Conservation (phyloP, 1,284 basidiomycete genomes). For the Tausonia pullulans region DNA sequence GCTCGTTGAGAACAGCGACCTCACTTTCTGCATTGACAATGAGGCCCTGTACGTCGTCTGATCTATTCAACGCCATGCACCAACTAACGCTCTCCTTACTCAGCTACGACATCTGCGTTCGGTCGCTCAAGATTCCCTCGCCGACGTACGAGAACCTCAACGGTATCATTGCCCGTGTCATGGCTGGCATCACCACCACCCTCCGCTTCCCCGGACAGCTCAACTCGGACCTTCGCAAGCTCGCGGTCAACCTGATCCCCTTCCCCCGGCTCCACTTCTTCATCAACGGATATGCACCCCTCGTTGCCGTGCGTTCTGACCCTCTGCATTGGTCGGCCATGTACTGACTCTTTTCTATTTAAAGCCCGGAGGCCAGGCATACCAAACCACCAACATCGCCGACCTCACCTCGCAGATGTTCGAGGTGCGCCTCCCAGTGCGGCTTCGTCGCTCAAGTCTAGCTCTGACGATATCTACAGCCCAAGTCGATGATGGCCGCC, state of each 20-base stretch:
- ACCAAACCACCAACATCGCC: conserved; percentile 11
- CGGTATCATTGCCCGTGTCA: conserved; percentile 45
- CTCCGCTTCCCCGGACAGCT: conserved; percentile 97
- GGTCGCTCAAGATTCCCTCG: conserved; percentile 84
- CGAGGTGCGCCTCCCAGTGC: conserved; percentile 34
- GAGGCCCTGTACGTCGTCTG: conserved; percentile 67
- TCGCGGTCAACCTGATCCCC: conserved; percentile 83
- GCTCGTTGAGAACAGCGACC: conserved; percentile 52
- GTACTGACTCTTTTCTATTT: neutral
- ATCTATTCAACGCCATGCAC: neutral
- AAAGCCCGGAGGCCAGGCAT: conserved; percentile 11
- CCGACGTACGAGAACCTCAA: conserved; percentile 96
- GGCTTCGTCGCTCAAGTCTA: too few relatives aligned
- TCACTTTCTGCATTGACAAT: conserved; percentile 70
- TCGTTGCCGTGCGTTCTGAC: conserved; percentile 44
- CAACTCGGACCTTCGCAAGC: conserved; percentile 93
- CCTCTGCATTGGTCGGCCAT: neutral
- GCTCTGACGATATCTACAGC: conserved; percentile 20
- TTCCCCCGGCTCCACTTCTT: conserved; percentile 91
- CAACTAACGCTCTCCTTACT: neutral
- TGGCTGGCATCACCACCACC: conserved; percentile 76
- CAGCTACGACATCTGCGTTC: conserved; percentile 76
- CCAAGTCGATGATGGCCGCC: conserved; percentile 58
- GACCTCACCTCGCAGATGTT: conserved; percentile 41
- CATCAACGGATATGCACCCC: conserved; percentile 75